These are phyloP conservation scores for Hyaloscypha finlandica DNA, from an alignment of 495 filamentous ascomycete genomes.

Conservation along the genomic window DNA sequence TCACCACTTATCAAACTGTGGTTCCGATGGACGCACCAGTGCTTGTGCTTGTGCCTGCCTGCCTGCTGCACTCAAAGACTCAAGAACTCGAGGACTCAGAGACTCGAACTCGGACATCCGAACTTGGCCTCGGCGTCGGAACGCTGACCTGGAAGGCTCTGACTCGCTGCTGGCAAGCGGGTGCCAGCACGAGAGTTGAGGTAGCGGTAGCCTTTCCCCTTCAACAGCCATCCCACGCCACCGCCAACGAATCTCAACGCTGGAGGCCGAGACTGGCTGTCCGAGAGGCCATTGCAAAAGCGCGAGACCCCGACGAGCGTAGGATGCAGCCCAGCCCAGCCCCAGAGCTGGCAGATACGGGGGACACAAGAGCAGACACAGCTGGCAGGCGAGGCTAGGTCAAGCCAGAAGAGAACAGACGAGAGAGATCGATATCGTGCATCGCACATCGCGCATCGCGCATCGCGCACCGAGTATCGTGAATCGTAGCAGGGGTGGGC, in stretches of 20 bases:
- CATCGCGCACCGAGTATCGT: background rate
- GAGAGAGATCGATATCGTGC: background rate
- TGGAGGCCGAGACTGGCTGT: conserved; percentile 1
- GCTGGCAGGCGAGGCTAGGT: background rate
- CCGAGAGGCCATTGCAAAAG: background rate
- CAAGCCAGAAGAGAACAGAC: background rate
- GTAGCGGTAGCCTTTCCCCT: background rate
- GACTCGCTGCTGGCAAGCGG: background rate
- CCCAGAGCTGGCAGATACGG: background rate
- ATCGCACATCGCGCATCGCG: background rate
- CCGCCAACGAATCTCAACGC: conserved; percentile 3
- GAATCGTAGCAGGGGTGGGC: background rate
- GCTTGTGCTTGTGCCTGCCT: background rate
- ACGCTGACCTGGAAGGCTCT: background rate
- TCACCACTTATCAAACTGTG: background rate
- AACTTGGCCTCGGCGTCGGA: background rate
- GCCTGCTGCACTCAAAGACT: background rate
- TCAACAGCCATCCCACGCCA: background rate
- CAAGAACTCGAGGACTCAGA: too few species aligned
- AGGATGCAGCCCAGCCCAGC: background rate
- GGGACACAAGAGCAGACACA: background rate
- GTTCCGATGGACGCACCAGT: background rate
- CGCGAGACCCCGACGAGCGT: background rate
- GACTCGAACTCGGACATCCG: background rate
- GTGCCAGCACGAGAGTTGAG: conserved; percentile 3